A percentile compares a stretch with the other conserved stretches of the same genome.
Conservation (phyloP, 2,329 filamentous ascomycete species). For the Fusarium chaquense region DNA sequence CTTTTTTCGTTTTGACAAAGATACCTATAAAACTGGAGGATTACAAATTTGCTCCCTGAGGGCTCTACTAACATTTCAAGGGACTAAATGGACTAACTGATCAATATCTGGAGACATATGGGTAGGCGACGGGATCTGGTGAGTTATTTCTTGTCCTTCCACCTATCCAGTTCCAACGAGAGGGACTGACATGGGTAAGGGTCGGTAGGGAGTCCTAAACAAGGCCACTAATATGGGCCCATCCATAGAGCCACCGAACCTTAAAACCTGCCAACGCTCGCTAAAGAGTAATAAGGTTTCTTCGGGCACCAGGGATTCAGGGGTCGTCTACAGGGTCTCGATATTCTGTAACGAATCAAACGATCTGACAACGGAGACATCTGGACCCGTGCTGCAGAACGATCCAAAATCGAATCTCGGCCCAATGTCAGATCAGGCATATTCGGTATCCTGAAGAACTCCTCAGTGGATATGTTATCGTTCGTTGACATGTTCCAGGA, state of each 20-base stretch:
- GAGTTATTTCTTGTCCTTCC: neutral
- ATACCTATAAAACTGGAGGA: too few species aligned
- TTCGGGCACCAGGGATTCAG: neutral
- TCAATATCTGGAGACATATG: neutral
- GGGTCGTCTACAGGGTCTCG: neutral
- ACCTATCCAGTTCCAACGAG: too few species aligned
- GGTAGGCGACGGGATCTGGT: neutral
- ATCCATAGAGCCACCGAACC: neutral
- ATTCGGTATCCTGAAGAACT: neutral
- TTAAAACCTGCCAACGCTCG: constrained; percentile 1
- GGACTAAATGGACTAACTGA: neutral
- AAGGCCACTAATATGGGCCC: neutral
- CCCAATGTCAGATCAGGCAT: neutral
- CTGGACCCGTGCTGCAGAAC: neutral
- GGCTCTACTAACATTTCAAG: too few species aligned
- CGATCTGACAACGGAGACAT: neutral
- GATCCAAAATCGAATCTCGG: neutral
- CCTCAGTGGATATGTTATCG: neutral
- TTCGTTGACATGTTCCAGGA: neutral
- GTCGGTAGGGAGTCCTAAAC: neutral
- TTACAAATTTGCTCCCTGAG: too few species aligned
- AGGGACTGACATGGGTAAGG: neutral
- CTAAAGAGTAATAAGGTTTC: constrained; percentile 1
- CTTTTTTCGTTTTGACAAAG: too few species aligned
- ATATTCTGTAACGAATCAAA: neutral